Percentiles rank a stretch among this genome's conserved stretches.
phyloP scores from a whole-genome alignment of 2,329 filamentous ascomycete species.

The Thielaviopsis musarum region DNA sequence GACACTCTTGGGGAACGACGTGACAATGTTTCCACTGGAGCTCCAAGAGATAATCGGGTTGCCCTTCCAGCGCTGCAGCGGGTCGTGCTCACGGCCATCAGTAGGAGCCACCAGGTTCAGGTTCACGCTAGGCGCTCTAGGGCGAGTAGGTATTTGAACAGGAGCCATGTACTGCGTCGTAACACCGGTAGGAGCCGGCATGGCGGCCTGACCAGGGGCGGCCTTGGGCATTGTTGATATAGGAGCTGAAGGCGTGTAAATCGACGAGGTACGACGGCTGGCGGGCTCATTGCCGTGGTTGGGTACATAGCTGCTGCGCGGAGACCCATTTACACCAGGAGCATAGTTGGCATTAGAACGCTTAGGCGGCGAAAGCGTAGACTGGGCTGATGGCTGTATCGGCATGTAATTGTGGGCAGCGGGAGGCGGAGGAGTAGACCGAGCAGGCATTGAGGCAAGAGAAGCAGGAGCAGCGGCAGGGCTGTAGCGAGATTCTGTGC shows the following conservation, averaged over 20 bases:
- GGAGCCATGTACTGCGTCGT: constrained; percentile 10
- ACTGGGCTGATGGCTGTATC: constrained; percentile 18
- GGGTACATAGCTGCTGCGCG: constrained; percentile 6
- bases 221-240: constrained; percentile 19
- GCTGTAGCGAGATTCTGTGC: constrained; percentile 23
- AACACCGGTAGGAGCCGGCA: constrained; percentile 9
- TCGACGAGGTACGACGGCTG: constrained; percentile 38
- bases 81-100: constrained; percentile 54
- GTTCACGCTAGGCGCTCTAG: constrained; percentile 35
- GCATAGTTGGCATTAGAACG: constrained; percentile 32
- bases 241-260: constrained; percentile 25
- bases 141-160: constrained; percentile 21
- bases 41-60: constrained; percentile 77
- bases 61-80: constrained; percentile 79
- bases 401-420: constrained; percentile 15
- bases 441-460: constrained; percentile 16
- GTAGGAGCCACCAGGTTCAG: constrained; percentile 44
- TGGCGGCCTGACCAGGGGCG: constrained; percentile 7
- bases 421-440: constrained; percentile 34
- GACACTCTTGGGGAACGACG: constrained; percentile 75
- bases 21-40: constrained; percentile 65
- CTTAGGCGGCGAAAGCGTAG: constrained; percentile 39
- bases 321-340: neutral
- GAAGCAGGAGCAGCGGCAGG: constrained; percentile 17
- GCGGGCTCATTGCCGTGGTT: neutral